These are phyloP conservation scores for Blastocystis sp. DNA, from an alignment of 352 stramenopile species.

Conservation along the genomic window DNA sequence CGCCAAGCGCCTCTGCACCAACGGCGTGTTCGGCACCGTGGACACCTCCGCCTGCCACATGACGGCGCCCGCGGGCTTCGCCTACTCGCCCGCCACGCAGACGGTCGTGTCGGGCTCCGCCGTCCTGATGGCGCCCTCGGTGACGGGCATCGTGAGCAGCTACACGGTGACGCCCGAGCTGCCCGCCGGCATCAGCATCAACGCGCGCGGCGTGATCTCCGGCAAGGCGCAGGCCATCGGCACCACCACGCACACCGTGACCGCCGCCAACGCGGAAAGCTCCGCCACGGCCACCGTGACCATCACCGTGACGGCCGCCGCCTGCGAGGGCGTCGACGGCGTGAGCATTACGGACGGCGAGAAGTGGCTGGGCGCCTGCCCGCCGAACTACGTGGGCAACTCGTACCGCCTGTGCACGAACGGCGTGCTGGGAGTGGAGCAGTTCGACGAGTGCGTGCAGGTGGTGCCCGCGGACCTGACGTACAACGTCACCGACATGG, in stretches of 20 bases:
- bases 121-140: not conserved
- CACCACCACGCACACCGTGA: not conserved
- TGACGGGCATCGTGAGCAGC: too few species aligned
- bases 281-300: constrained; percentile 10
- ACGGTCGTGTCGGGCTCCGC: not conserved
- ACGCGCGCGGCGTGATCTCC: not conserved
- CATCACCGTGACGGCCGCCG: not conserved
- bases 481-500: not conserved
- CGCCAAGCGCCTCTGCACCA: constrained; percentile 18
- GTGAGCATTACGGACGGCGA: constrained; percentile 15
- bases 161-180: not conserved
- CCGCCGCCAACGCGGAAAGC: not conserved
- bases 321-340: constrained; percentile 25
- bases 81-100: not conserved
- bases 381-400: constrained; percentile 14
- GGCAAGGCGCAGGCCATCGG: constrained; percentile 5
- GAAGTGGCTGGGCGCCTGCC: not conserved
- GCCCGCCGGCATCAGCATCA: constrained; percentile 9
- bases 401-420: constrained; percentile 29
- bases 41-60: not conserved
- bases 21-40: constrained; percentile 1
- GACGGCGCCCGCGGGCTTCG: not conserved
- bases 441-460: not conserved
- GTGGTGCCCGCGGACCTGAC: not conserved
- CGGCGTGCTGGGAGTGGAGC: not conserved